These are phyloP conservation scores for Fagopyrum esculentum DNA, from an alignment of 148 eudicot species.

Conservation along the genomic window DNA sequence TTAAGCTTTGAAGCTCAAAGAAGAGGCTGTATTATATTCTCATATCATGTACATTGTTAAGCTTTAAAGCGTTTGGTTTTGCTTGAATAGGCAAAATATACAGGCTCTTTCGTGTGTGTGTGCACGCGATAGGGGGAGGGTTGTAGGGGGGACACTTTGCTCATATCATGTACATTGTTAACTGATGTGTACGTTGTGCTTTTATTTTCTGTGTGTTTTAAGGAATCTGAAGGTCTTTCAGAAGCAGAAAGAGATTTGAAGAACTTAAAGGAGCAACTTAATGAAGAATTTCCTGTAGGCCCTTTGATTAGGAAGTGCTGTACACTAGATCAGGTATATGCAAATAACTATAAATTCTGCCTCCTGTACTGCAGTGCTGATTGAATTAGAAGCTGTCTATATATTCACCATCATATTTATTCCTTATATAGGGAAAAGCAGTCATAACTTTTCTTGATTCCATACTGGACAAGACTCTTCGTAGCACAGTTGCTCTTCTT, in stretches of 20 bases:
- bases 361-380: not conserved
- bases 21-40: not conserved
- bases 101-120: not conserved
- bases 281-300: constrained; percentile 87
- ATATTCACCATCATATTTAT: not conserved
- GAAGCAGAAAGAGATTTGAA: constrained; percentile 64
- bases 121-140: not conserved
- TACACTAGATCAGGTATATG: constrained; percentile 83
- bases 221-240: constrained; percentile 89
- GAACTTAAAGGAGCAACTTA: constrained; percentile 71
- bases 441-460: constrained; percentile 90
- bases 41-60: no score
- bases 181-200: not conserved
- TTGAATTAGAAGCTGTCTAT: not conserved
- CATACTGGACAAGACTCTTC: constrained; percentile 79
- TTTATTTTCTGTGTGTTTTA: not conserved
- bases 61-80: no score
- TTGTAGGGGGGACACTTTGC: not conserved
- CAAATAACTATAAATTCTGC: not conserved
- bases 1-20: not conserved
- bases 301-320: constrained; percentile 79
- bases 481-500: constrained; percentile 85
- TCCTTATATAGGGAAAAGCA: constrained; percentile 61
- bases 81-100: not conserved
- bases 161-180: not conserved